These are phyloP conservation scores for Epichloe amarillans DNA, from an alignment of 2,329 filamentous ascomycete species.

Conservation along the genomic window DNA sequence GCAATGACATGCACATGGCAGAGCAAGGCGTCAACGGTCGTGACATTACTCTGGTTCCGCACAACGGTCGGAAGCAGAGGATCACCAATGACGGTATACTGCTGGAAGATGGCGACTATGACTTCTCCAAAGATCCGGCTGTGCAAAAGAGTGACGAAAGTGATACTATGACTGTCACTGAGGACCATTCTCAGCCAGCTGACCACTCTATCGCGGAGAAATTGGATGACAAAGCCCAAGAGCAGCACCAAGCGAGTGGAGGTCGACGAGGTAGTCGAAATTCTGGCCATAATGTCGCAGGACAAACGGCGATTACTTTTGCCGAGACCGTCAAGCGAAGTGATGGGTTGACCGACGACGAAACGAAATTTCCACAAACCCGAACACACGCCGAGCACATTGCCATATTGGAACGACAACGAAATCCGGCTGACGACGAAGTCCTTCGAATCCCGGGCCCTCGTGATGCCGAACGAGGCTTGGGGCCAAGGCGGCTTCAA, in stretches of 20 bases:
- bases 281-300: constrained; percentile 3
- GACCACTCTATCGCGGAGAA: constrained; percentile 4
- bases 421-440: constrained; percentile 58
- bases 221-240: neutral
- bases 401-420: constrained; percentile 73
- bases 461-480: constrained; percentile 73
- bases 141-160: constrained; percentile 23
- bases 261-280: neutral
- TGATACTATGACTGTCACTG: constrained; percentile 19
- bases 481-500: constrained; percentile 47
- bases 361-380: constrained; percentile 35
- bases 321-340: constrained; percentile 51
- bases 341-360: constrained; percentile 38
- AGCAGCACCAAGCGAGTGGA: neutral
- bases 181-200: constrained; percentile 7
- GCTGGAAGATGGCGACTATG: constrained; percentile 27
- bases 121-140: constrained; percentile 11
- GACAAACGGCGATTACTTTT: constrained; percentile 44
- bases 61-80: constrained; percentile 37
- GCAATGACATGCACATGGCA: constrained; percentile 29
- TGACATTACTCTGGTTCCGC: constrained; percentile 52
- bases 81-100: constrained; percentile 49
- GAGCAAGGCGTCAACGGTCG: constrained; percentile 54
- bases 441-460: constrained; percentile 84
- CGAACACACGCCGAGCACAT: constrained; percentile 64